Conservation (phyloP, 306 rosid species). For the Prinsepia uniflora region DNA sequence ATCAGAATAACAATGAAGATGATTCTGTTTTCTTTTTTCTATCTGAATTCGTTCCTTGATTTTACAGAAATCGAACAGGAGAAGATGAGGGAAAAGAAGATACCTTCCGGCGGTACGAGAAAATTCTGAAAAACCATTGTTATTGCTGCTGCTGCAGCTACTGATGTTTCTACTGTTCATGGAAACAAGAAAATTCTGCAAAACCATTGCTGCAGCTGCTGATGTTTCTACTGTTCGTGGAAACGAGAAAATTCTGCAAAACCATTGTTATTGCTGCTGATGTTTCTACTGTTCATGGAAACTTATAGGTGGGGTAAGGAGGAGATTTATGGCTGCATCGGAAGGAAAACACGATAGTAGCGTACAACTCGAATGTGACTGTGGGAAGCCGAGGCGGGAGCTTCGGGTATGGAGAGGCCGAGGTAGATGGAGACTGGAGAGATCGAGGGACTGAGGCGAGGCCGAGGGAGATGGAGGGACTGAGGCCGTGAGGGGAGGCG, state of each 20-base stretch:
- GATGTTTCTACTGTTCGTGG: constrained; percentile 33
- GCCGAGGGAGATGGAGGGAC: too few species aligned
- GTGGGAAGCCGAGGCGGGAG: too few species aligned
- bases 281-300: constrained; percentile 33
- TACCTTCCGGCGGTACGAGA: constrained; percentile 48
- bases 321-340: constrained; percentile 28
- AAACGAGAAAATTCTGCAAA: constrained; percentile 40
- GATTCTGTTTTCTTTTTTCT: not conserved
- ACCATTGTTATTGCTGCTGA: constrained; percentile 23
- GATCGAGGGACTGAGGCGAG: too few species aligned
- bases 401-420: too few species aligned
- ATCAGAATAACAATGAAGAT: not conserved
- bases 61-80: not conserved
- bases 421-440: too few species aligned
- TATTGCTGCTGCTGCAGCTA: constrained; percentile 12
- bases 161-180: not conserved
- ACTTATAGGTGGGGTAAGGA: not conserved
- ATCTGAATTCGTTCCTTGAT: not conserved
- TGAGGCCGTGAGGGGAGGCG: too few species aligned
- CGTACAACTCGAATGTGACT: constrained; percentile 35
- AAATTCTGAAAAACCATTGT: constrained; percentile 34
- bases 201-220: too few species aligned
- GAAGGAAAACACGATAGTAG: constrained; percentile 35
- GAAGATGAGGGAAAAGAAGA: not conserved
- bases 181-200: too few species aligned